Percentiles rank a stretch among this genome's conserved stretches.
Conservation (phyloP, 2,329 filamentous ascomycete genomes). For the Cladosporium sp. region DNA sequence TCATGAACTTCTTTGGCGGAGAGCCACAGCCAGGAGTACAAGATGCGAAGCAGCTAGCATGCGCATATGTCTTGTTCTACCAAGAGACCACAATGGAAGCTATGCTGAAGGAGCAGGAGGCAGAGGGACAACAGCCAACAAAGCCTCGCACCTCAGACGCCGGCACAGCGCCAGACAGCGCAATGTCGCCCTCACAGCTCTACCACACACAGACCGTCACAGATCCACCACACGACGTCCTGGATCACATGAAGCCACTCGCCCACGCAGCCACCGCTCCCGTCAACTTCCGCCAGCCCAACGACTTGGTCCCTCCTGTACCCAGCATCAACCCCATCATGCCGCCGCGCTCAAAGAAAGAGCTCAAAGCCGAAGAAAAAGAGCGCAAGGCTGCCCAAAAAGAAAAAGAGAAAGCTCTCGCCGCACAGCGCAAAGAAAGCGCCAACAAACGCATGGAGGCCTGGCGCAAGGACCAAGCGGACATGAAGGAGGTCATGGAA, state of each 20-base stretch:
- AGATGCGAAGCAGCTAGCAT: conserved; percentile 68
- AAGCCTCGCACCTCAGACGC: conserved; percentile 37
- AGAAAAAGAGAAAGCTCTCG: conserved; percentile 53
- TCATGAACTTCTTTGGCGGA: conserved; percentile 95
- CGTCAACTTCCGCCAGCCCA: conserved; percentile 21
- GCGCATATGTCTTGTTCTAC: conserved; percentile 96
- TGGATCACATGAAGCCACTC: conserved; percentile 56
- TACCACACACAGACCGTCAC: conserved; percentile 38
- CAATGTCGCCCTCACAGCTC: conserved; percentile 28
- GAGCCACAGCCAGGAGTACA: conserved; percentile 50
- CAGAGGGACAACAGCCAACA: conserved; percentile 58
- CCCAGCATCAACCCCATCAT: conserved; percentile 47
- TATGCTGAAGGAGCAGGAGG: conserved; percentile 76
- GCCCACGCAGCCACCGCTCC: conserved; percentile 65
- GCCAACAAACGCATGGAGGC: conserved; percentile 52
- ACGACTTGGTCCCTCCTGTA: conserved; percentile 33
- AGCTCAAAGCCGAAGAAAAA: conserved; percentile 58
- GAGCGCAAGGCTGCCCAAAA: conserved; percentile 60
- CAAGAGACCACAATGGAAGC: conserved; percentile 79
- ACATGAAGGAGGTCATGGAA: conserved; percentile 64
- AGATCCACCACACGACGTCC: conserved; percentile 45
- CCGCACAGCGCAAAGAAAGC: conserved; percentile 36
- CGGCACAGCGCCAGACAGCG: conserved; percentile 28
- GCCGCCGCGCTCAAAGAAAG: conserved; percentile 69
- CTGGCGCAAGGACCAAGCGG: conserved; percentile 61